Conservation (phyloP, 805 yeast species). For the Candida oleophila region DNA sequence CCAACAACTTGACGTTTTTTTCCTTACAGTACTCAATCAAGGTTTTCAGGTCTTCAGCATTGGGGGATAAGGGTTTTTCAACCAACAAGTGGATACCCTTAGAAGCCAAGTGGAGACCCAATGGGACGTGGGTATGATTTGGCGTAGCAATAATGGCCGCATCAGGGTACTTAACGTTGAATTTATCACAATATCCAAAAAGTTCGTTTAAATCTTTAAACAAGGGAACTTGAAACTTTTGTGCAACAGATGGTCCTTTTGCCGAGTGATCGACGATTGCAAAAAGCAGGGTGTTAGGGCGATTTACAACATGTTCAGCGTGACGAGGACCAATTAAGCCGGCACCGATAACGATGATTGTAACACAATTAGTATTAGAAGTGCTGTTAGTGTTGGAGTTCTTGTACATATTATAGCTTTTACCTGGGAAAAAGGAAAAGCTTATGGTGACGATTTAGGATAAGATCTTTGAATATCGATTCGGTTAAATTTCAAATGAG, state of each 20-base stretch:
- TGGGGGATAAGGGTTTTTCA: slow-evolving; percentile 37
- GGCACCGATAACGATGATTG: slow-evolving; percentile 36
- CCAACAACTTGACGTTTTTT: slow-evolving; percentile 27
- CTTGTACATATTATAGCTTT: neutral
- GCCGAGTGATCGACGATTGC: slow-evolving; percentile 37
- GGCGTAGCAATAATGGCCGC: slow-evolving; percentile 43
- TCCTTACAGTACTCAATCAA: slow-evolving; percentile 21
- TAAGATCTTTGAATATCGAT: neutral
- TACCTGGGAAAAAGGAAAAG: neutral
- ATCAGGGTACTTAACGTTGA: slow-evolving; percentile 22
- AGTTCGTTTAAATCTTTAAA: slow-evolving; percentile 22
- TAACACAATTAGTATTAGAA: slow-evolving; percentile 6
- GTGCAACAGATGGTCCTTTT: slow-evolving; percentile 24
- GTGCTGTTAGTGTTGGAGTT: neutral
- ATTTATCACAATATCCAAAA: slow-evolving; percentile 19
- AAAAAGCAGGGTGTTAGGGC: slow-evolving; percentile 24
- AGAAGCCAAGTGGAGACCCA: slow-evolving; percentile 30
- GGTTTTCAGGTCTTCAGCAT: slow-evolving; percentile 29
- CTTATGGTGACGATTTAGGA: neutral
- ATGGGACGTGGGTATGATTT: slow-evolving; percentile 34
- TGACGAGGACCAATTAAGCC: slow-evolving; percentile 44
- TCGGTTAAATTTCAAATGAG: no score
- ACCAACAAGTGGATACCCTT: slow-evolving; percentile 33
- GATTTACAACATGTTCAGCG: slow-evolving; percentile 29
- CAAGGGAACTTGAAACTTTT: slow-evolving; percentile 18